These are phyloP conservation scores for Sambucus nigra DNA, from an alignment of 129 eudicot genomes.

Conservation along the genomic window DNA sequence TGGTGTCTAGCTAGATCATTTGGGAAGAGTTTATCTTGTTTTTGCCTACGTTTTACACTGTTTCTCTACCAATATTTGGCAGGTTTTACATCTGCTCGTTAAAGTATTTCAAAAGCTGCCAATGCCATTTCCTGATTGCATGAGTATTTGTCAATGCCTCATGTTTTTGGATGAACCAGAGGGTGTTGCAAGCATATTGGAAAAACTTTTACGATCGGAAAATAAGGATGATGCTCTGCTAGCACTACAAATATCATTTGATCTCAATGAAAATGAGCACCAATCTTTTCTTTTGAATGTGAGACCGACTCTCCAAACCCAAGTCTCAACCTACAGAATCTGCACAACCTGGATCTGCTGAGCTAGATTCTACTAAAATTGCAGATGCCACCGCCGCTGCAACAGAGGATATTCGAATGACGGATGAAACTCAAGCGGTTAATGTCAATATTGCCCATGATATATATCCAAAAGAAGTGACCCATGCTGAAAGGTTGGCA, in stretches of 20 bases:
- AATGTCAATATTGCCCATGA: constrained; percentile 17
- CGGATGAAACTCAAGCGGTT: constrained; percentile 55
- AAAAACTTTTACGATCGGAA: constrained; percentile 67
- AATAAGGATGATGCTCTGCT: constrained; percentile 77
- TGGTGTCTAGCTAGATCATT: background rate
- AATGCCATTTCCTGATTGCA: constrained; percentile 91
- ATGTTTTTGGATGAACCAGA: constrained; percentile 90
- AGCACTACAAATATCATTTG: constrained; percentile 91
- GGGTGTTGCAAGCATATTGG: constrained; percentile 73
- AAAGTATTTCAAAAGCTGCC: constrained; percentile 62
- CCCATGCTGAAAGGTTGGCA: constrained; percentile 68
- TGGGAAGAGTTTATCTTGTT: background rate
- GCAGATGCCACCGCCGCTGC: constrained; percentile 22
- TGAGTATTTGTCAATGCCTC: constrained; percentile 87
- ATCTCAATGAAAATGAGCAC: constrained; percentile 86
- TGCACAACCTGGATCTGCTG: constrained; percentile 40
- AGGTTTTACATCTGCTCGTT: constrained; percentile 81
- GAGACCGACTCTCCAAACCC: constrained; percentile 56
- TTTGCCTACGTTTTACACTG: background rate
- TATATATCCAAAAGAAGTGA: constrained; percentile 54
- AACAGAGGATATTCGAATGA: constrained; percentile 71
- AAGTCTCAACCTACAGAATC: constrained; percentile 39
- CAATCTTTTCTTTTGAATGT: constrained; percentile 93
- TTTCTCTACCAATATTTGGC: constrained; percentile 9
- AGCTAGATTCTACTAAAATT: constrained; percentile 30